These are phyloP conservation scores for Calocera viscosa DNA, from an alignment of 768 basidiomycete genomes.

Conservation along the genomic window DNA sequence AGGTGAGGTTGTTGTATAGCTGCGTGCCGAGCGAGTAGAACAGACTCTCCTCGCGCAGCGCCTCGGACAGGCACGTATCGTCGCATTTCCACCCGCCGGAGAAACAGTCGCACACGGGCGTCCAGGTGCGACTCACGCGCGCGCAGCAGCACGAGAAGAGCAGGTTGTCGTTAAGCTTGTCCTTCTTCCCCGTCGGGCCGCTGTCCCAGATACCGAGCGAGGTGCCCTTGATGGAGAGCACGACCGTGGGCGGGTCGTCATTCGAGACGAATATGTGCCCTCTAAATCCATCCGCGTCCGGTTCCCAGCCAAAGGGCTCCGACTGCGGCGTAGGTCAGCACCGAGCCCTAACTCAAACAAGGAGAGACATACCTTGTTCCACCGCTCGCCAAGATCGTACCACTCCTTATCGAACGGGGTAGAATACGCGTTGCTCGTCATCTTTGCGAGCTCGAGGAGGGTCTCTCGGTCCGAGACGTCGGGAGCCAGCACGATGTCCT, in stretches of 20 bases:
- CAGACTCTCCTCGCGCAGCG: conserved; percentile 66
- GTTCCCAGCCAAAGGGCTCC: conserved; percentile 79
- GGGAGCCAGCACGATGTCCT: conserved; percentile 51
- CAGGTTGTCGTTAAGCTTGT: conserved; percentile 92
- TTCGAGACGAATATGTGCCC: conserved; percentile 82
- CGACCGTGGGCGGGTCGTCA: conserved; percentile 65
- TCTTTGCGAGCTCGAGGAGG: conserved; percentile 68
- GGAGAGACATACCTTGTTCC: conserved; percentile 35
- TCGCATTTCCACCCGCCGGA: conserved; percentile 64
- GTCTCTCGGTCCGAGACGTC: conserved; percentile 62
- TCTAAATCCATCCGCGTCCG: conserved; percentile 76
- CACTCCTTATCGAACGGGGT: conserved; percentile 44
- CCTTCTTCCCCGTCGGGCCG: conserved; percentile 65
- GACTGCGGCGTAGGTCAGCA: conserved; percentile 32
- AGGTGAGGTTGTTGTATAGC: conserved; percentile 82
- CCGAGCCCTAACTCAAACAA: background rate
- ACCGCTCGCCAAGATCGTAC: conserved; percentile 56
- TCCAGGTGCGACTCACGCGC: conserved; percentile 88
- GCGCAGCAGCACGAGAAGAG: conserved; percentile 94
- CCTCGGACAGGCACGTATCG: conserved; percentile 63
- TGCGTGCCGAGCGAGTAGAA: conserved; percentile 87
- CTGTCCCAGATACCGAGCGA: conserved; percentile 56
- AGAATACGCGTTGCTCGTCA: conserved; percentile 75
- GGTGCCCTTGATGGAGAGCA: conserved; percentile 89
- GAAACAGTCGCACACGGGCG: conserved; percentile 81